Evolutionary conservation across 1,284 basidiomycete species (phyloP).

Genomic region (Chiua sp.): DNA sequence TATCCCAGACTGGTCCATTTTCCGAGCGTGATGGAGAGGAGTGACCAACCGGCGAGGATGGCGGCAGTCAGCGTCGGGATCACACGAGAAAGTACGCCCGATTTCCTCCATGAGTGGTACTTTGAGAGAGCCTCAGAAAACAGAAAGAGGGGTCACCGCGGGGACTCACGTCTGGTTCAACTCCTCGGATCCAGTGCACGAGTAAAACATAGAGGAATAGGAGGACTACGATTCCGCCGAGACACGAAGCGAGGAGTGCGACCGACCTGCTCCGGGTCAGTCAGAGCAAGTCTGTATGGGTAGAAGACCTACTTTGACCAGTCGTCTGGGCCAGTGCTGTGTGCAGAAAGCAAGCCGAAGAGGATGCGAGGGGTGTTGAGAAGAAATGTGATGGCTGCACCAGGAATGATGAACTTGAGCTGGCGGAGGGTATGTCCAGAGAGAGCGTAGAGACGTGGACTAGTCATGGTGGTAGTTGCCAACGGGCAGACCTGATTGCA

Average conservation of each 20-base stretch:
- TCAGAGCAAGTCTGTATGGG: not conserved
- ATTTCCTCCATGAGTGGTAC: constrained; percentile 69
- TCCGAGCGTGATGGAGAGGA: constrained; percentile 64
- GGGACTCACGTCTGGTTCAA: constrained; percentile 66
- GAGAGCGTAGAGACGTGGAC: constrained; percentile 17
- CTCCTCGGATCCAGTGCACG: constrained; percentile 65
- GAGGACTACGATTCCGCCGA: constrained; percentile 61
- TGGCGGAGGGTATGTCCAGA: constrained; percentile 63
- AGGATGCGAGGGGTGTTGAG: constrained; percentile 60
- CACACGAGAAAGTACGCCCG: constrained; percentile 59
- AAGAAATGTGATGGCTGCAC: constrained; percentile 63
- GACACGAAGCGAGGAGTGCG: constrained; percentile 53
- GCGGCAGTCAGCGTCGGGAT: constrained; percentile 69
- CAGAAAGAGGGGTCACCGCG: not conserved
- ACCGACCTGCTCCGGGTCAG: constrained; percentile 45
- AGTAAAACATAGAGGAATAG: constrained; percentile 77
- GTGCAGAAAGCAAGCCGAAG: constrained; percentile 42
- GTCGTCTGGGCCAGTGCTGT: constrained; percentile 35
- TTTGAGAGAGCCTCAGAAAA: constrained; percentile 32
- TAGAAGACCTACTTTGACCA: constrained; percentile 60
- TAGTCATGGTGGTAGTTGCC: constrained; percentile 15
- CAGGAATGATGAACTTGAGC: constrained; percentile 75
- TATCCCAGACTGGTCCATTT: constrained; percentile 70
- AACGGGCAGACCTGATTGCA: constrained; percentile 7
- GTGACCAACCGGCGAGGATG: constrained; percentile 71